A percentile compares a stretch with the other conserved stretches of the same genome.
phyloP scores from a whole-genome alignment of 2,329 filamentous ascomycete genomes.

The Scedosporium aurantiacum region DNA sequence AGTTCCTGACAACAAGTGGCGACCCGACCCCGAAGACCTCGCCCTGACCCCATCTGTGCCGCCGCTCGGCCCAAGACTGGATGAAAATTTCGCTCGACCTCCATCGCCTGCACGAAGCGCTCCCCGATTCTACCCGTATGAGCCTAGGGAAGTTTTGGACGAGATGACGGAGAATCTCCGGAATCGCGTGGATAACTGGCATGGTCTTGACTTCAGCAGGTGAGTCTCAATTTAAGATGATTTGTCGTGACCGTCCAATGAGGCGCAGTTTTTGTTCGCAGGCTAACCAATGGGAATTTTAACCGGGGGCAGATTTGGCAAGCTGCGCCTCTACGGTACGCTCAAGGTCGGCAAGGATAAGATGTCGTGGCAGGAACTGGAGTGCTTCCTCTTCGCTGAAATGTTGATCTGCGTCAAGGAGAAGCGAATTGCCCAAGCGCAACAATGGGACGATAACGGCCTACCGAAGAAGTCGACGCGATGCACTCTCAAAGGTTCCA shows the following conservation, averaged over 20 bases:
- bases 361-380: slow-evolving; percentile 91
- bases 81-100: slow-evolving; percentile 43
- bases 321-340: slow-evolving; percentile 77
- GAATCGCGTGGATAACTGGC: slow-evolving; percentile 93
- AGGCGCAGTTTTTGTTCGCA: slow-evolving; percentile 8
- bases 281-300: slow-evolving; percentile 13
- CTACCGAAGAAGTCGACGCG: slow-evolving; percentile 54
- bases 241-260: not conserved
- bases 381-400: slow-evolving; percentile 93
- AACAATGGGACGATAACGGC: slow-evolving; percentile 56
- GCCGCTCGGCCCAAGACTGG: slow-evolving; percentile 28
- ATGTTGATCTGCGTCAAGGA: slow-evolving; percentile 99
- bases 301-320: slow-evolving; percentile 60
- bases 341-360: slow-evolving; percentile 94
- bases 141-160: slow-evolving; percentile 65
- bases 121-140: slow-evolving; percentile 57
- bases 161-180: slow-evolving; percentile 79
- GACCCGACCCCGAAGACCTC: slow-evolving; percentile 71
- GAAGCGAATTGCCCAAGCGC: slow-evolving; percentile 58
- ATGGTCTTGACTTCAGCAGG: slow-evolving; percentile 83
- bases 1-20: slow-evolving; percentile 87
- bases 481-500: slow-evolving; percentile 92
- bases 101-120: slow-evolving; percentile 49
- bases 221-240: slow-evolving; percentile 23
- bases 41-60: slow-evolving; percentile 37